Evolutionary conservation across 164 flowering plant species (phyloP), one percentile per base, ranked within the genome.

Genomic region (Protea cynaroides): DNA sequence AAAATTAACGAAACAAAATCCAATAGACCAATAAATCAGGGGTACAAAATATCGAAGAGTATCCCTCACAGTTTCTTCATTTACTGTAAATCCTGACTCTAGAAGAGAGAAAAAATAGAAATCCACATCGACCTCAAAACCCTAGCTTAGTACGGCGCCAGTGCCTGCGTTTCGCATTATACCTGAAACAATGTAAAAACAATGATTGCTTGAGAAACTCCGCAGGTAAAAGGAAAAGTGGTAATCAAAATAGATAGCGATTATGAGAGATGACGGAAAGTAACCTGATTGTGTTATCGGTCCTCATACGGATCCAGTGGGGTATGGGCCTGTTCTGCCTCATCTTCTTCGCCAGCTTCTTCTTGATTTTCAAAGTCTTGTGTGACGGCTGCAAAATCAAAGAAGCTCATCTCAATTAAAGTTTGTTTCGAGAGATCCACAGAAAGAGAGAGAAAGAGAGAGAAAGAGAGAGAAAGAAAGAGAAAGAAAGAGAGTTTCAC

Each of bases 71-170:
- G 11, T 4, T 44, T 15, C 49, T 4, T 44, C 49, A 15, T 44
- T 2, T 44, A 29, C 34, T 29, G 34, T 8, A 44, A 44, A 44
- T 44, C 17, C 49, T 44, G 11, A 44, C 11, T 4, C 49, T 11
- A 44, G 8, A 8, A 12, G 11, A 44, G 2, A 44, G 3, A 15
- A 44, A 44, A 44, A 44, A 12, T 12, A 44, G 49, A 44, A 44
- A 44, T 7, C 12, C 49, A 8, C 49, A 44, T 11, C 49, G 15
- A 44, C 49, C 49, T 44, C 17, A 58, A 14, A 69, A 69, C 21
- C 62, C 77, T 43, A 77, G 73, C 73, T 74, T 77, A 6, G 75
- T 77, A 12, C 80, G 72, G 69, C 80, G 77, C 80, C 80, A 77
- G 67, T 77, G 77, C 70, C 80, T 74, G 55, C 77, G 72, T 72